These are phyloP conservation scores for Ophidiomyces ophidiicola DNA, from an alignment of 2,329 filamentous ascomycete genomes.

Conservation along the genomic window DNA sequence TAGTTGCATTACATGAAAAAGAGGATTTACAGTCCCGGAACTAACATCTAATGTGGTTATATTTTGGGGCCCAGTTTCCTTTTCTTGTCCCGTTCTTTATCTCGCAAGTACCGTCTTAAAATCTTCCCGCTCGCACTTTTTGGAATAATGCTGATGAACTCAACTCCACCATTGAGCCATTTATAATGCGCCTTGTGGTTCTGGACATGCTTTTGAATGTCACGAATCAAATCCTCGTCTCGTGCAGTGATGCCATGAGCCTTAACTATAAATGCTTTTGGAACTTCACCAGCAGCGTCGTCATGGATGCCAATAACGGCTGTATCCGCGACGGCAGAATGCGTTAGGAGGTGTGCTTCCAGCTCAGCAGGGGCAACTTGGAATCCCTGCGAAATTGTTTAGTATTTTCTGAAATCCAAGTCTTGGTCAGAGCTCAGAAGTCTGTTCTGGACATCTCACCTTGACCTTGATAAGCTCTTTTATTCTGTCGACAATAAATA, in stretches of 20 bases:
- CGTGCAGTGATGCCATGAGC: slow-evolving; percentile 21
- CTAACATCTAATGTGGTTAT: slow-evolving; percentile 1
- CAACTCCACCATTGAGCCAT: slow-evolving; percentile 34
- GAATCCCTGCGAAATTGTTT: slow-evolving; percentile 26
- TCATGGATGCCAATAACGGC: slow-evolving; percentile 42
- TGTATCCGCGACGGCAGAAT: slow-evolving; percentile 33
- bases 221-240: slow-evolving; percentile 16
- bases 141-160: slow-evolving; percentile 35
- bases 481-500: slow-evolving; percentile 35
- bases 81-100: slow-evolving; percentile 17
- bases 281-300: slow-evolving; percentile 47
- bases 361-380: slow-evolving; percentile 41
- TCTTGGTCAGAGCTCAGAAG: not conserved
- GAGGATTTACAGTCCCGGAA: too few species aligned
- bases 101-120: slow-evolving; percentile 34
- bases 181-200: slow-evolving; percentile 32
- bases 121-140: slow-evolving; percentile 41
- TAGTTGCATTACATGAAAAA: too few species aligned
- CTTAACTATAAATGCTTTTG: slow-evolving; percentile 50
- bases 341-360: slow-evolving; percentile 34
- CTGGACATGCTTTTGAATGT: slow-evolving; percentile 25
- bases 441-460: slow-evolving; percentile 4
- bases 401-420: not conserved
- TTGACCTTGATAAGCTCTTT: slow-evolving; percentile 24
- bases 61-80: slow-evolving; percentile 9